Conservation (phyloP, 371 early-diverging fungal species). For the Mucor lusitanicus region DNA sequence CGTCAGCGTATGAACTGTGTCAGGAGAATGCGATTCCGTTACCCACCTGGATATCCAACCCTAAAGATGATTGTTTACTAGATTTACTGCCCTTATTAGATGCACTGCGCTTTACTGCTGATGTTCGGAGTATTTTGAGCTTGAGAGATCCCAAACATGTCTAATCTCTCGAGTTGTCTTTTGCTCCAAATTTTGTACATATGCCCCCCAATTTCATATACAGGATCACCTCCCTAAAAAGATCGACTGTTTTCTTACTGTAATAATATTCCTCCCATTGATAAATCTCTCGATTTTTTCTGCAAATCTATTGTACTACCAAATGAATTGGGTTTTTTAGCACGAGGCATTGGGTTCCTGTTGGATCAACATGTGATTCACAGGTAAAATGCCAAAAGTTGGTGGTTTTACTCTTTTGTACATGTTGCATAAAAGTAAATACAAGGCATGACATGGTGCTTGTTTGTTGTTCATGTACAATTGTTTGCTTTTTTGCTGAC, state of each 20-base stretch:
- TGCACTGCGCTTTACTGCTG: constrained; percentile 80
- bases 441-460: neutral
- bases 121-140: constrained; percentile 70
- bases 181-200: neutral
- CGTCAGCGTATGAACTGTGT: constrained; percentile 81
- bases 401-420: neutral
- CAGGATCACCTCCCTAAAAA: neutral
- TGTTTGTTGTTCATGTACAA: neutral
- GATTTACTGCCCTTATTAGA: constrained; percentile 85
- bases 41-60: constrained; percentile 77
- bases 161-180: neutral
- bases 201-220: neutral
- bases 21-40: constrained; percentile 87
- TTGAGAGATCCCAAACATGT: constrained; percentile 1
- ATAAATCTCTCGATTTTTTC: neutral
- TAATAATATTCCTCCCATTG: neutral
- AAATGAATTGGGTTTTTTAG: neutral
- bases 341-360: neutral
- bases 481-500: neutral
- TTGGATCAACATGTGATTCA: neutral
- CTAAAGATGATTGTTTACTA: constrained; percentile 78
- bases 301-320: neutral
- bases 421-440: neutral
- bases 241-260: neutral
- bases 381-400: neutral